A percentile compares a stretch with the other conserved stretches of the same genome.
These are phyloP conservation scores for Geranium brycei DNA, from an alignment of 345 rosid genomes.

Conservation along the genomic window DNA sequence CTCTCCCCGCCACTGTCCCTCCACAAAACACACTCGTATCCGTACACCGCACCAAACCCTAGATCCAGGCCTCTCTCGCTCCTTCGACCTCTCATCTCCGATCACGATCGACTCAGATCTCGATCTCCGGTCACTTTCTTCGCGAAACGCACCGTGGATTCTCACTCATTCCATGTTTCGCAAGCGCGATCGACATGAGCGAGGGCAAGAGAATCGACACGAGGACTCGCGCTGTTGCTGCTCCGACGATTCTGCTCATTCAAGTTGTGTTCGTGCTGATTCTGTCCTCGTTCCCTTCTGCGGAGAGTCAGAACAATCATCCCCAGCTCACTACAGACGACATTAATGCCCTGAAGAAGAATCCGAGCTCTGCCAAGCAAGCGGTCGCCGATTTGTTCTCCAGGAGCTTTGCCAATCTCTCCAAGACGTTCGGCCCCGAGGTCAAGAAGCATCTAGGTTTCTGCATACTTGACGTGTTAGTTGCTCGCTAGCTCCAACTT, in stretches of 20 bases:
- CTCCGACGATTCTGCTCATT: slow-evolving; percentile 14
- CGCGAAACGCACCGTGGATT: neutral
- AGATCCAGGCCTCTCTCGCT: neutral
- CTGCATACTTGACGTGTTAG: slow-evolving; percentile 84
- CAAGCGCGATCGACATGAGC: slow-evolving; percentile 21
- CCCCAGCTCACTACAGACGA: neutral
- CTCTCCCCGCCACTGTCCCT: slow-evolving; percentile 54
- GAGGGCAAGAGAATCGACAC: slow-evolving; percentile 14
- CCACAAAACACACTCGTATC: slow-evolving; percentile 4
- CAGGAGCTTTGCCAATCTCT: slow-evolving; percentile 40
- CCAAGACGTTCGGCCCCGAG: slow-evolving; percentile 45
- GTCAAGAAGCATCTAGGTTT: slow-evolving; percentile 49
- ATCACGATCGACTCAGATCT: neutral
- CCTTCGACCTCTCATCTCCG: neutral
- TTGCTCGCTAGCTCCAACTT: neutral
- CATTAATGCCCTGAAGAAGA: slow-evolving; percentile 8
- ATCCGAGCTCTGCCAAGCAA: slow-evolving; percentile 26
- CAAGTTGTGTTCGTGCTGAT: slow-evolving; percentile 8
- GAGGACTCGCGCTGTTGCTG: slow-evolving; percentile 1
- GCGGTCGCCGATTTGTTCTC: slow-evolving; percentile 28
- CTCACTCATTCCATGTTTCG: neutral
- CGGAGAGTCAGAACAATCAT: slow-evolving; percentile 6
- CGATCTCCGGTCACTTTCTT: neutral
- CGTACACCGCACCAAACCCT: neutral
- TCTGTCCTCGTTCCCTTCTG: slow-evolving; percentile 9